Evolutionary conservation across 805 yeast species (phyloP).

Genomic region (Metschnikowia henanensis): DNA sequence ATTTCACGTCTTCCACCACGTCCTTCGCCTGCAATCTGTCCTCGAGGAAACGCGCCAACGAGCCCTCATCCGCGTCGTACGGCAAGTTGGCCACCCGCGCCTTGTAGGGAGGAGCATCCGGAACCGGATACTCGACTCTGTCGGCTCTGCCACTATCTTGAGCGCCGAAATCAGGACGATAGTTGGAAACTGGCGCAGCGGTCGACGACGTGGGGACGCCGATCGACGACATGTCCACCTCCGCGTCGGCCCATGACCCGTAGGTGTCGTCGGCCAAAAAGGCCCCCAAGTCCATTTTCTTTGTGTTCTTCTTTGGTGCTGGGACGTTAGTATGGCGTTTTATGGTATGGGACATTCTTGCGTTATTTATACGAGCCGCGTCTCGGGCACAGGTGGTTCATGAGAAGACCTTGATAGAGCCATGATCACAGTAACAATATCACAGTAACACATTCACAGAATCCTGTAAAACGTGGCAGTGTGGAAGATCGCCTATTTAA

Average conservation of each 20-base stretch:
- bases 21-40: slow-evolving; percentile 50
- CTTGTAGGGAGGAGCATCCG: slow-evolving; percentile 88
- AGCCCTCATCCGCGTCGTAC: slow-evolving; percentile 72
- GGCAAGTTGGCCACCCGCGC: slow-evolving; percentile 89
- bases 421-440: too few relatives aligned
- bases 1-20: slow-evolving; percentile 60
- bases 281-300: slow-evolving; percentile 77
- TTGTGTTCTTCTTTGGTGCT: slow-evolving; percentile 57
- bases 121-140: slow-evolving; percentile 78
- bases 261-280: slow-evolving; percentile 76
- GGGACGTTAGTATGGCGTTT: slow-evolving; percentile 18
- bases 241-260: slow-evolving; percentile 86
- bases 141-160: slow-evolving; percentile 36
- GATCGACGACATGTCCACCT: slow-evolving; percentile 67
- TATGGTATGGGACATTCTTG: too few relatives aligned
- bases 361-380: too few relatives aligned
- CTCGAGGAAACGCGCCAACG: slow-evolving; percentile 60
- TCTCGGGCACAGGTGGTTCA: too few relatives aligned
- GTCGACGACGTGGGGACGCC: slow-evolving; percentile 44
- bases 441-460: too few relatives aligned
- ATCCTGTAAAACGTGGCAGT: too few relatives aligned
- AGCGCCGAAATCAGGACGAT: slow-evolving; percentile 13
- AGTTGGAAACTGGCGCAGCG: slow-evolving; percentile 14
- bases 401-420: too few relatives aligned
- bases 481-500: too few relatives aligned